Conservation (phyloP, 768 basidiomycete species). For the Heimioporus sp. region DNA sequence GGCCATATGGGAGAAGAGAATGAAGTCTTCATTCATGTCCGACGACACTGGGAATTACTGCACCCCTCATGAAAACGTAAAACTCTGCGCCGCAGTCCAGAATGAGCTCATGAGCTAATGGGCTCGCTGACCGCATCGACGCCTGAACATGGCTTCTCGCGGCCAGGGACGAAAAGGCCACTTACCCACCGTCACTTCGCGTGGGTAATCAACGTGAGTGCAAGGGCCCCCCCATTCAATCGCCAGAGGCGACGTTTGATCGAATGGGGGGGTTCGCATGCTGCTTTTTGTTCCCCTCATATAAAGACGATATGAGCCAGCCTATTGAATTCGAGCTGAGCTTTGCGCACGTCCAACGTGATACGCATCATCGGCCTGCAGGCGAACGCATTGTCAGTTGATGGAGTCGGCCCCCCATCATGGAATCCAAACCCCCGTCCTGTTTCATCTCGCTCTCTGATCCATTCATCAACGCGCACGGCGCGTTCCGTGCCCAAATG, state of each 20-base stretch:
- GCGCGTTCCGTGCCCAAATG: slow-evolving; percentile 14
- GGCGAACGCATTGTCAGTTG: slow-evolving; percentile 18
- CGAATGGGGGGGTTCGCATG: too few relatives aligned
- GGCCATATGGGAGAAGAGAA: slow-evolving; percentile 6
- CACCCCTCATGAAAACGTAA: slow-evolving; percentile 9
- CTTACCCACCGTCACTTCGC: neutral
- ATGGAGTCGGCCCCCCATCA: slow-evolving; percentile 6
- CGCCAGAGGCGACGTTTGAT: neutral
- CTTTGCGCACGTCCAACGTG: slow-evolving; percentile 17
- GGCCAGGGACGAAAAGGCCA: neutral
- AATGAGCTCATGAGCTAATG: neutral
- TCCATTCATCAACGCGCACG: slow-evolving; percentile 1
- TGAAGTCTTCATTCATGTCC: slow-evolving; percentile 20
- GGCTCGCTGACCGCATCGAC: too few relatives aligned
- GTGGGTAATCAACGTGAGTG: neutral
- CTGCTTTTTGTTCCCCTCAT: too few relatives aligned
- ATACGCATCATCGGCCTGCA: slow-evolving; percentile 16
- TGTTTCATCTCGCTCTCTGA: slow-evolving; percentile 19
- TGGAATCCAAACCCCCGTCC: slow-evolving; percentile 2
- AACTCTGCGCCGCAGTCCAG: neutral
- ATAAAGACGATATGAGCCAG: neutral
- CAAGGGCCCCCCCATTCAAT: neutral
- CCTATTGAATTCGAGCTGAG: neutral
- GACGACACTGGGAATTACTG: slow-evolving; percentile 6
- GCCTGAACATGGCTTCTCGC: neutral